Evolutionary conservation across 1,284 basidiomycete genomes (phyloP), one percentile per base, ranked within the genome.

Genomic region (Pseudozyma pruni): DNA sequence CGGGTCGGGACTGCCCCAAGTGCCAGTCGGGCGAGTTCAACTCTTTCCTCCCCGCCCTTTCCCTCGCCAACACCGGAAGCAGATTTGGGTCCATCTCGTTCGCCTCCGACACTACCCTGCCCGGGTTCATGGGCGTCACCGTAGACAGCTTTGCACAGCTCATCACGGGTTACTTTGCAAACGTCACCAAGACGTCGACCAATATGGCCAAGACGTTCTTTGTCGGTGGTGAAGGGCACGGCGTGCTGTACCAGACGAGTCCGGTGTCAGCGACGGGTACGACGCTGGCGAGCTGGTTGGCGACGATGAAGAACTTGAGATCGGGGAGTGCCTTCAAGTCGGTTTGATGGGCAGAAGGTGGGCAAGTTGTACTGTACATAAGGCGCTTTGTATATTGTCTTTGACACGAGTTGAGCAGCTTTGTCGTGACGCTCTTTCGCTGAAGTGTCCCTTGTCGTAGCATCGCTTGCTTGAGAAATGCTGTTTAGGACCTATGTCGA

Each of bases 131-230:
- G 54, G 27, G 31, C 13, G 39, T 35, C 4, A 22, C 47, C 1
- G 17, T 38, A 8, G 10, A 37, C 1, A 23, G 8, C 2, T 59
- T 66, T n/a, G 29, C 47, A 8, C 40, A 31, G 9, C 27, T 55
- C 31, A 66, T 66, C 42, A 40, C 34, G 0, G 27, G 22, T 9
- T 59, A 66, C 47, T 58, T 54, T 16, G 25, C 32, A 17, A 55
- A 66, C 42, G 33, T 66, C 33, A 66, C 62, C 1, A 9, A 19
- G 0, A 58, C 55, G 7, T 8, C 56, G 0, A 54, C 46, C 19
- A 58, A 66, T 23, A 39, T 42, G 55, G 62, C 62, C 23, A 66
- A 66, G 38, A 43, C 34, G 2, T 66, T 66, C 47, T 22, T 34
- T 1, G 13, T 35, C 0, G 11, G 37, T 3, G 41, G 32, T 10